Base-by-base conservation (phyloP, 2,329 filamentous ascomycete genomes). In the Stagonosporopsis rhizophila region DNA sequence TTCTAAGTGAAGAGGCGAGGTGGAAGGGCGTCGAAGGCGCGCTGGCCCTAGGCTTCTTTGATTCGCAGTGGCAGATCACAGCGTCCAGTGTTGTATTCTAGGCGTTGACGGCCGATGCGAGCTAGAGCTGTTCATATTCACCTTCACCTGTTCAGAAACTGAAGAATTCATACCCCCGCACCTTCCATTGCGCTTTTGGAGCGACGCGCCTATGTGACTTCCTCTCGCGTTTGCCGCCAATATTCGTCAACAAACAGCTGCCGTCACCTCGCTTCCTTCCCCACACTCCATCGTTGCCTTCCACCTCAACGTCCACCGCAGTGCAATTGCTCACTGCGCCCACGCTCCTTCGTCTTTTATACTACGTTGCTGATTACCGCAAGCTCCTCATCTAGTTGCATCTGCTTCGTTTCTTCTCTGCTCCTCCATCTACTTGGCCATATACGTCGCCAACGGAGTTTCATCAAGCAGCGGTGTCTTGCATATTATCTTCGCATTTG, bases 41-140 rank as follows among this genome's bases (percentile, higher is more conserved):
- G 5, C 67, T 83, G 52, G 82, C 82, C 2, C 76, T 85, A 72
- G 84, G 84, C 0, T 85, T 83, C 69, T 81, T 86, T 59, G 82
- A 85, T 62, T 74, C 75, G 56, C 59, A 69, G n/a, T 87, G 85
- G 85, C 70, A 79, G 40, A 75, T 84, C 40, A 80, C 80, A 37
- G 58, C 73, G 34, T 77, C 75, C 23, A 83, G 83, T 20, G 81
- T 81, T 62, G 38, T 69, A 11, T 52, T 47, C 20, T 60, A 23
- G 22, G 1, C 19, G 32, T 3, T 11, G 8, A 19, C 20, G 15
- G 7, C 34, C 23, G 3, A 40, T 27, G 41, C 27, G 34, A 34
- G 34, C 38, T 15, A 15, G 17, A 20, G 6, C 3, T 4, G 4
- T 47, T 38, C 17, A 45, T 12, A 34, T 40, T 51, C 47, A 51